Evolutionary conservation across 352 stramenopile genomes (phyloP), one percentile per base, ranked within the genome.

Genomic region (Phytopythium montanum): DNA sequence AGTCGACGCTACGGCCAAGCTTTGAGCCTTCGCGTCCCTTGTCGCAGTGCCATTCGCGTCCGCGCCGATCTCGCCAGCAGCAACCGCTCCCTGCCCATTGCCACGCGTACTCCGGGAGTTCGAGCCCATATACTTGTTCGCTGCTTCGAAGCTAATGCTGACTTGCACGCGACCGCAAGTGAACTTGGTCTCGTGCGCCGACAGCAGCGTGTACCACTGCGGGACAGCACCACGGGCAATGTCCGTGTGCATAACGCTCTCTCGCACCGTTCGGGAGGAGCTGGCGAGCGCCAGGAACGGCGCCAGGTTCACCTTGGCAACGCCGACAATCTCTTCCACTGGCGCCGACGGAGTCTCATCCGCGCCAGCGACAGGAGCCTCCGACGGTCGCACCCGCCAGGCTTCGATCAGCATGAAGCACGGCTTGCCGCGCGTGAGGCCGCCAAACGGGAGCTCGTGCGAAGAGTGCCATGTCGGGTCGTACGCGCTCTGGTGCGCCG

Each of bases 351-450:
- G 14, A 45, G 31, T 18, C 3, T 68, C 71, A n/a, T 74, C 54
- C 5, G 50, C 21, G 3, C 18, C 50, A 36, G n/a, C 29, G 21
- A 28, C 42, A 28, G 29, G 29, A 9, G 29, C 31, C n/a, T 45
- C 50, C 9, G 50, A 44, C 21, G 50, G 50, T 21, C 72, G 66
- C n/a, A 88, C 70, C 68, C 90, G 77, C 86, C 86, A 95, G 3
- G 84, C 86, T 61, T 95, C 86, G 44, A 95, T 92, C 42, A 95
- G 64, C 76, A 95, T 91, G 36, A 95, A 95, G 48, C 86, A 95
- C 14, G 86, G 82, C 55, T 94, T 94, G 9, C 82, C 82, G 33
- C 79, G 67, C 14, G 80, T 79, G 21, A 73, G 87, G n/a, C 85
- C 85, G 39, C 73, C 81, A 45, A 94, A 91, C 25, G 70, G 61